Evolutionary conservation across 352 stramenopile species (phyloP).

Genomic region (Pythium diclinum): DNA sequence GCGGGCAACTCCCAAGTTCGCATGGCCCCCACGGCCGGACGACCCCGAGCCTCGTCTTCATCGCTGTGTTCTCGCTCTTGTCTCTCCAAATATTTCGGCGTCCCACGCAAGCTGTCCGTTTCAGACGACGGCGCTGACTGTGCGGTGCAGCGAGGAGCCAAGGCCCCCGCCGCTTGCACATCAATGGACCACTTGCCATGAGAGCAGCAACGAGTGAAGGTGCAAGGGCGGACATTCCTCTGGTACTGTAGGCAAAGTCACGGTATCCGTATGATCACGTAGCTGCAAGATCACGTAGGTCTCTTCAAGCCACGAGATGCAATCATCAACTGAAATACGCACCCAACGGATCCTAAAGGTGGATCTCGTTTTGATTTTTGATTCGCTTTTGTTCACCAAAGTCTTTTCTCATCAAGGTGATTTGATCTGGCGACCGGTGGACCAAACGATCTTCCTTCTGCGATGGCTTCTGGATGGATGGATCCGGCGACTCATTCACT

Average conservation of each 20-base stretch:
- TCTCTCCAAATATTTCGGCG: background rate
- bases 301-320: background rate
- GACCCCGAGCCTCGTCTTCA: background rate
- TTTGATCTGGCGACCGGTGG: background rate
- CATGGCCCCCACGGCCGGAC: background rate
- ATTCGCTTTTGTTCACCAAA: too few species aligned
- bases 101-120: background rate
- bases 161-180: background rate
- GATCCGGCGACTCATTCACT: background rate
- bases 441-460: background rate
- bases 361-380: too few species aligned
- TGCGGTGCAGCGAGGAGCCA: constrained; percentile 1
- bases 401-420: too few species aligned
- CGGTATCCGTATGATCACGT: background rate
- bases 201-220: background rate
- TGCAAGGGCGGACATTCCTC: constrained; percentile 1
- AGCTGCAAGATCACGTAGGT: background rate
- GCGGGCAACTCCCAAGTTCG: too few species aligned
- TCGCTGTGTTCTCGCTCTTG: background rate
- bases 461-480: background rate
- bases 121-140: background rate
- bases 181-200: background rate
- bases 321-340: background rate
- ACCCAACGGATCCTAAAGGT: background rate
- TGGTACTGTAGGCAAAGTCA: background rate